A percentile compares a stretch with the other conserved stretches of the same genome.
phyloP scores from a whole-genome alignment of 345 rosid genomes.

The Adansonia digitata region DNA sequence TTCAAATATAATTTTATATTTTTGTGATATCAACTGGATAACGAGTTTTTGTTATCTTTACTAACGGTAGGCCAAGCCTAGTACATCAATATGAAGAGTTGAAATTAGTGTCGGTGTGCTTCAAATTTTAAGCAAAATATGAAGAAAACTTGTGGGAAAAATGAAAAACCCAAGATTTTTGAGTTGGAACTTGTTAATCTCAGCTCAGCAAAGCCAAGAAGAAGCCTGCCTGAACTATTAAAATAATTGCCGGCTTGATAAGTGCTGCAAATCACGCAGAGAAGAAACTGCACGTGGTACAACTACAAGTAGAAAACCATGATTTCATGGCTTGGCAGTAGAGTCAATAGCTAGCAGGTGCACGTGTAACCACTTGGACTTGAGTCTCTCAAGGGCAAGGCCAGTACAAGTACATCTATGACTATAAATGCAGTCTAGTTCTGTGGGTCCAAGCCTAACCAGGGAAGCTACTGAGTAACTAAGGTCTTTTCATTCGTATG shows the following conservation, averaged over 20 bases:
- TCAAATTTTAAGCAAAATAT: not conserved
- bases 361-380: conserved; percentile 31
- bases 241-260: not conserved
- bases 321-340: conserved; percentile 1
- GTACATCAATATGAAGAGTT: not conserved
- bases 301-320: conserved; percentile 11
- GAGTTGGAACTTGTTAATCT: not conserved
- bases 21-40: not conserved
- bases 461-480: not conserved
- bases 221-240: no score
- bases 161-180: not conserved
- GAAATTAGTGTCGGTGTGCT: not conserved
- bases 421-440: conserved; percentile 7
- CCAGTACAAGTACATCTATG: conserved; percentile 13
- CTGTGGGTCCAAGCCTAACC: conserved; percentile 22
- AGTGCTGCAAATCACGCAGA: not conserved
- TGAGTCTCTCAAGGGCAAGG: not conserved
- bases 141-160: not conserved
- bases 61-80: not conserved
- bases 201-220: no score
- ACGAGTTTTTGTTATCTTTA: not conserved
- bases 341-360: conserved; percentile 4
- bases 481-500: not conserved
- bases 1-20: not conserved
- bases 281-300: conserved; percentile 9